These are phyloP conservation scores for Didymella segeticola DNA, from an alignment of 2,329 filamentous ascomycete species.

Conservation along the genomic window DNA sequence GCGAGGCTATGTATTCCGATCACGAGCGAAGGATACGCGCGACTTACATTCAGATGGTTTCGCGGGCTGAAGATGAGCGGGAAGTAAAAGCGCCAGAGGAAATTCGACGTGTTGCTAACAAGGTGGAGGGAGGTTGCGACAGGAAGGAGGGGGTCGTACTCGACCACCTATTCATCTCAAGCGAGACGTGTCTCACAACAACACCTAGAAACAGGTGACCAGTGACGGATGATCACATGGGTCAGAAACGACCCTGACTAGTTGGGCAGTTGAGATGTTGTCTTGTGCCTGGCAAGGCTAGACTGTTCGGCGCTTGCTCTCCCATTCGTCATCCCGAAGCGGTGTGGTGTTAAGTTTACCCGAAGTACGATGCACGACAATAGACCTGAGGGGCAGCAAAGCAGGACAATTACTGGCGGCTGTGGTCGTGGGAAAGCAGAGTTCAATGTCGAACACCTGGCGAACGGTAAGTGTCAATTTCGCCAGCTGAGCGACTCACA, in stretches of 20 bases:
- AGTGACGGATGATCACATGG: slow-evolving; percentile 11
- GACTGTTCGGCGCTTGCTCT: not conserved
- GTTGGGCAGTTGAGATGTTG: slow-evolving; percentile 16
- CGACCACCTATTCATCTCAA: not conserved
- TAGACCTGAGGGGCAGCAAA: not conserved
- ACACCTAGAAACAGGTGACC: slow-evolving; percentile 11
- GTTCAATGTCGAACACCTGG: not conserved
- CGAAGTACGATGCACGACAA: slow-evolving; percentile 8
- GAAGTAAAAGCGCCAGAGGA: not conserved
- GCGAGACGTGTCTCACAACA: slow-evolving; percentile 19
- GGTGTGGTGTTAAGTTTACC: slow-evolving; percentile 12
- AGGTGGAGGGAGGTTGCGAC: slow-evolving; percentile 8
- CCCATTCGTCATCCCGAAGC: slow-evolving; percentile 9
- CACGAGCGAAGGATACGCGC: not conserved
- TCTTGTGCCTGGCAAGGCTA: slow-evolving; percentile 14
- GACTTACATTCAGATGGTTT: slow-evolving; percentile 3
- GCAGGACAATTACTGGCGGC: not conserved
- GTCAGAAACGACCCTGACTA: slow-evolving; percentile 15
- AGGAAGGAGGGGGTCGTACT: slow-evolving; percentile 8
- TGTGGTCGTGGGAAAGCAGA: too few relatives aligned
- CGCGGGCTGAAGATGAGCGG: not conserved
- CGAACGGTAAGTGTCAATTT: not conserved
- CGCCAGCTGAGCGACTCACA: slow-evolving; percentile 8
- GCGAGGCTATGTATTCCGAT: not conserved
- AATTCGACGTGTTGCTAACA: not conserved